A percentile compares a stretch with the other conserved stretches of the same genome.
Conservation (phyloP, 139 green algal species). For the Chlorella sp. region DNA sequence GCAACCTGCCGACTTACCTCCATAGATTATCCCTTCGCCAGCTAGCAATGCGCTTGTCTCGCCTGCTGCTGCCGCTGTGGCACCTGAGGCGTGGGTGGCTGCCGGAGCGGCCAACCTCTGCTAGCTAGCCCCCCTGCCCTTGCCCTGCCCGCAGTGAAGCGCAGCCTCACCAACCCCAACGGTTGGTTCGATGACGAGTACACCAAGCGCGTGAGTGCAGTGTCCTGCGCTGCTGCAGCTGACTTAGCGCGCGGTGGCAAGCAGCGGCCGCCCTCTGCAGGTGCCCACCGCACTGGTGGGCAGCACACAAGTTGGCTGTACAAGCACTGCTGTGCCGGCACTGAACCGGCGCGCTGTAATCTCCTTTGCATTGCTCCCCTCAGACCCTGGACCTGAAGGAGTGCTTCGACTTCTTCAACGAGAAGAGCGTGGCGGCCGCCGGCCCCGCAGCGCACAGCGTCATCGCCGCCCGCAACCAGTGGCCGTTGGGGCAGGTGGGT, state of each 20-base stretch:
- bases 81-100: too few species aligned
- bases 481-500: constrained; percentile 9
- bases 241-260: too few species aligned
- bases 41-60: background rate
- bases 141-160: constrained; percentile 7
- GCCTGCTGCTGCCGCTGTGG: background rate
- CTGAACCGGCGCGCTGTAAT: background rate
- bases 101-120: too few species aligned
- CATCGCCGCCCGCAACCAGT: constrained; percentile 25
- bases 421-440: constrained; percentile 28
- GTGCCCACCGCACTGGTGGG: too few species aligned
- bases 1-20: too few species aligned
- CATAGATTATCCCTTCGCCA: too few species aligned
- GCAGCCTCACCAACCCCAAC: background rate
- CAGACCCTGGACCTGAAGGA: constrained; percentile 11
- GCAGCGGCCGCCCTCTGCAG: too few species aligned
- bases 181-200: constrained; percentile 15
- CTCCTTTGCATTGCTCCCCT: background rate
- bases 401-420: constrained; percentile 48
- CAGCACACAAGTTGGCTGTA: background rate
- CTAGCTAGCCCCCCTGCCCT: too few species aligned
- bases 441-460: background rate
- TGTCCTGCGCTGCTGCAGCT: too few species aligned
- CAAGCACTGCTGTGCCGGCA: background rate
- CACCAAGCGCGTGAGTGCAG: background rate